Percentiles rank a stretch among this genome's conserved stretches.
phyloP scores from a whole-genome alignment of 2,329 filamentous ascomycete genomes.

The Ampelomyces quisqualis region DNA sequence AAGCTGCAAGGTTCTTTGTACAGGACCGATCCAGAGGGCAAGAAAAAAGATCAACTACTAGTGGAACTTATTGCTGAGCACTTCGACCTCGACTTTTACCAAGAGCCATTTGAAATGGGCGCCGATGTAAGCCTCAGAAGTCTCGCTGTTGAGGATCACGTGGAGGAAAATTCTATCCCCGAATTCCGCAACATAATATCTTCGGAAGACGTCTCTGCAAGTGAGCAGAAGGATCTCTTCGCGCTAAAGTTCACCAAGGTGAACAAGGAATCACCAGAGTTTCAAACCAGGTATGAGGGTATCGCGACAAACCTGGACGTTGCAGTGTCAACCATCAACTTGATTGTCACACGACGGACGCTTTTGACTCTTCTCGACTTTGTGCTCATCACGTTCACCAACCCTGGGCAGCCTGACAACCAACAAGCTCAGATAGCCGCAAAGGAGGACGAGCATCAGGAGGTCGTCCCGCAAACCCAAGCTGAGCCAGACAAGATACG shows the following conservation, averaged over 20 bases:
- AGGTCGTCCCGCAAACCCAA: slow-evolving; percentile 41
- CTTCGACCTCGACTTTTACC: slow-evolving; percentile 84
- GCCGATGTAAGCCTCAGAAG: slow-evolving; percentile 87
- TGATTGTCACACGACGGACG: slow-evolving; percentile 91
- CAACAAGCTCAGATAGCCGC: slow-evolving; percentile 34
- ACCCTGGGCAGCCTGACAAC: slow-evolving; percentile 53
- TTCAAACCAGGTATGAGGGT: slow-evolving; percentile 86
- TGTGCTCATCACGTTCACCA: slow-evolving; percentile 86
- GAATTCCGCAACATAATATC: slow-evolving; percentile 99
- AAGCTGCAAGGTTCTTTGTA: slow-evolving; percentile 91
- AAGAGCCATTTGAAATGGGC: slow-evolving; percentile 87
- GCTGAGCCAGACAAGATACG: slow-evolving; percentile 73
- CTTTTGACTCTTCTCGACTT: slow-evolving; percentile 92
- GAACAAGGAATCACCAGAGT: slow-evolving; percentile 88
- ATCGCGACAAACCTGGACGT: slow-evolving; percentile 92
- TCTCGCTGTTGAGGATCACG: slow-evolving; percentile 89
- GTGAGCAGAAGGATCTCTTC: slow-evolving; percentile 78
- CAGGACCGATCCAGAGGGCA: slow-evolving; percentile 76
- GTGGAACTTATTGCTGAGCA: slow-evolving; percentile 89
- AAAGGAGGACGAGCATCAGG: slow-evolving; percentile 38
- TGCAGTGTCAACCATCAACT: slow-evolving; percentile 89
- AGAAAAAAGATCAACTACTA: slow-evolving; percentile 74
- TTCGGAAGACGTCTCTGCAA: slow-evolving; percentile 70
- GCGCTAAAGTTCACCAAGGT: slow-evolving; percentile 87
- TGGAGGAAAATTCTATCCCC: slow-evolving; percentile 77